Evolutionary conservation across 2,329 filamentous ascomycete genomes (phyloP), one percentile per base, ranked within the genome.

Genomic region (Blastomyces parvus): DNA sequence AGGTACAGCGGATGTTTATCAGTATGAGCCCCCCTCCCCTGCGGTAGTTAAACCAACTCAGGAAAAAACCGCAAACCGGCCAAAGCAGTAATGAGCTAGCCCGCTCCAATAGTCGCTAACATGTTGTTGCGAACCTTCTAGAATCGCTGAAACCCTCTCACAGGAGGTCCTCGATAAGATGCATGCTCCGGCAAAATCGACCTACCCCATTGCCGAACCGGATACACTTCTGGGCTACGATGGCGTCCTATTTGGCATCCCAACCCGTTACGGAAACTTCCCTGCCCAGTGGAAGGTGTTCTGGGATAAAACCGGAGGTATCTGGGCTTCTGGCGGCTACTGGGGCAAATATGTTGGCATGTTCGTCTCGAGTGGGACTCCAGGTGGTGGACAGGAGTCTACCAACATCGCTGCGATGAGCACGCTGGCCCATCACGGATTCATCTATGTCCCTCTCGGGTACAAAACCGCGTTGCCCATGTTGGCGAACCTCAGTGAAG

Each of bases 201-300:
- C 84, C 73, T 80, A 94, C 74, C 83, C 86, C 64, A 76, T 90
- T 69, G 81, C 87, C 64, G 79, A 82, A 70, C 82, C 84, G 59
- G 75, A 83, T 14, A 80, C 76, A 40, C 86, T 97, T 53, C 84
- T 87, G 73, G 67, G 81, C 61, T 97, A 95, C 80, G 92, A 97
- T 73, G 94, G 82, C 69, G 87, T 97, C 81, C 87, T 99, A 67
- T 84, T 97, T 71, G 94, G 94, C 69, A 94, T 97, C 76, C 94
- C 94, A 65, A 99, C 94, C 60, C 86, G 94, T 69, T 99, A 90
- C 81, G 94, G 94, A 71, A 97, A 95, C 86, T 96, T 96, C 84
- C 92, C 93, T 59, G 90, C 88, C 22, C 94, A 99, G 81, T 97
- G 89, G 89, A 97, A 94, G 83, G 78, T 76, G 62, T 81, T 81